Evolutionary conservation across 2,329 filamentous ascomycete species (phyloP), one percentile per base, ranked within the genome.

Genomic region (Paecilomyces sp.): DNA sequence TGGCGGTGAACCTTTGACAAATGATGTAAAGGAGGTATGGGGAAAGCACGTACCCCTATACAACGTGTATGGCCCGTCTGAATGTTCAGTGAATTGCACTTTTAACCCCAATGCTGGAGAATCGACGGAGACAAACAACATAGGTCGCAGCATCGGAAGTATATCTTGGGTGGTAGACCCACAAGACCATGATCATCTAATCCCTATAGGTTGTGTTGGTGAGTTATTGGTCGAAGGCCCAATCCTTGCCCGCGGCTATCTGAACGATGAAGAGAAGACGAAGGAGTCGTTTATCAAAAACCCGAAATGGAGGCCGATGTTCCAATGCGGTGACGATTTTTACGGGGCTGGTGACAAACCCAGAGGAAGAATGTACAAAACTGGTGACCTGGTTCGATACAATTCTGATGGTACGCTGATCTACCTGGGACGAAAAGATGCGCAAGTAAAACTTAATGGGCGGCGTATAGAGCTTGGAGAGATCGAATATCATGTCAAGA

Each of bases 371-470:
- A n/a, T 67, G 18, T 71, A 70, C 51, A 68, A 66, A 52, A 70
- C 68, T 8, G 68, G 69, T 1, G 69, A 71, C 58, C 58, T 71
- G 6, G 63, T 65, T 11, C 53, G 61, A 50, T 67, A 67, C 12
- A 62, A 66, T 30, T 50, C 60, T 5, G 57, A 69, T 54, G 67
- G 66, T 1, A 58, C 61, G 4, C 59, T 65, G 3, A 18, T 56
- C 1, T 69, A 63, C 58, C 36, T 67, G 1, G 65, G 67, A 12
- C 56, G 86, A 52, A 84, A 83, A 63, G 85, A 88, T 62, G 79
- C 79, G 28, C 85, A 85, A 68, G 81, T 86, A 58, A 88, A 88
- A 70, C 70, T 88, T 15, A 75, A 77, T 4, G 88, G 88, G 24
- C 85, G 82, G 63, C 75, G 85, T 55, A 81, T 86, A 52, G 88